Evolutionary conservation across 352 stramenopile species (phyloP), one percentile per base, ranked within the genome.

Genomic region (Blastocystis hominis): DNA sequence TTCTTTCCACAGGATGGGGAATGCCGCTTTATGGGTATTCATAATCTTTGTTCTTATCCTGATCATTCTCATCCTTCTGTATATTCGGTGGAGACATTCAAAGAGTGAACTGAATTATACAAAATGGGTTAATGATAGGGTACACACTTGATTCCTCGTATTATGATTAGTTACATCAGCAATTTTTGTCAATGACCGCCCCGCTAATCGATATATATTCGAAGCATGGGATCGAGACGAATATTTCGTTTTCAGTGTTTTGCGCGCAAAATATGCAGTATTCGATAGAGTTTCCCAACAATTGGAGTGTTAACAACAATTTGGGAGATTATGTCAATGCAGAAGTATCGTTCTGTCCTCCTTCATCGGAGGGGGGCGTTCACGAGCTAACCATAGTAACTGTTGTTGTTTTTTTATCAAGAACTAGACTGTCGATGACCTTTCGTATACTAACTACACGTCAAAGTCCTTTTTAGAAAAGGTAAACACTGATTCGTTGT

Each of bases 381-480:
- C 68, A 78, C 20, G 24, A 56, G 24, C 10, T 78, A 42, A 62
- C 10, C 0, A 78, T 78, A 17, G 68, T 78, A 56, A 36, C 24
- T 30, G 10, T 9, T 50, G 10, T 34, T 38, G 20, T 0, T 9
- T 5, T 42, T 46, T 3, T 13, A 9, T 38, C 59, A 1, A 55
- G 13, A 1, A 20, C 30, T 78, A 78, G 68, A 78, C 7, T 30
- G 44, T 61, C 1, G 40, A 78, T 9, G 68, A 78, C 59, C 34
- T 78, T n/a, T 78, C 68, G 0, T 78, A 78, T 42, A 78, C 68
- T 24, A 44, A 15, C n/a, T 78, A 40, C 36, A 78, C 68, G 5
- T 13, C 68, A 56, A 56, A 78, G 6, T 40, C 68, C 38, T 78
- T 40, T 36, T 78, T n/a, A 2, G 68, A 78, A 13, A 30, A 42